These are phyloP conservation scores for Beauveria sp. DNA, from an alignment of 2,329 filamentous ascomycete species.

Conservation along the genomic window DNA sequence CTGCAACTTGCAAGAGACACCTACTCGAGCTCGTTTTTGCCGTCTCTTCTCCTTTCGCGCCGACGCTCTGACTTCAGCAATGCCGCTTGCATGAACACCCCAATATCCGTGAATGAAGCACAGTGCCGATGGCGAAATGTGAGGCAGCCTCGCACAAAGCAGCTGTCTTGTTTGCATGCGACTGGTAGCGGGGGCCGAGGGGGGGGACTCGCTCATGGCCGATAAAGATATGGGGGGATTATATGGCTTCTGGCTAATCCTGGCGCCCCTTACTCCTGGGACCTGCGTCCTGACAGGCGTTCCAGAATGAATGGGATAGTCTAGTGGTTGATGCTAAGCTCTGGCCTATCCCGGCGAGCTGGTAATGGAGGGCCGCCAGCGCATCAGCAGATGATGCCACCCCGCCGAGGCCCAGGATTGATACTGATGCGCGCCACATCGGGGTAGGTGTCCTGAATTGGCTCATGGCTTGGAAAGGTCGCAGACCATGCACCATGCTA, in stretches of 20 bases:
- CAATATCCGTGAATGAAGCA: not conserved
- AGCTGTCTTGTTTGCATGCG: not conserved
- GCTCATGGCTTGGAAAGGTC: not conserved
- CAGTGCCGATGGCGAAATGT: not conserved
- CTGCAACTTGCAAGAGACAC: too few species aligned
- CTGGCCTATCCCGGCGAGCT: not conserved
- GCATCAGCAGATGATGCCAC: not conserved
- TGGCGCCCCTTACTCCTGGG: not conserved
- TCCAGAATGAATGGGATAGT: constrained; percentile 4
- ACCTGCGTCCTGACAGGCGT: constrained; percentile 4
- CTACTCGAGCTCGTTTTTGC: not conserved
- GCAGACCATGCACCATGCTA: not conserved
- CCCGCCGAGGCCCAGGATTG: not conserved
- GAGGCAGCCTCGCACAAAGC: not conserved
- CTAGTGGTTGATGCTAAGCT: not conserved
- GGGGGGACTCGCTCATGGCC: not conserved
- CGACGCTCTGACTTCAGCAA: constrained; percentile 3
- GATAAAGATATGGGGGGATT: not conserved
- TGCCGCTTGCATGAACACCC: not conserved
- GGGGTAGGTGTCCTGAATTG: constrained; percentile 1
- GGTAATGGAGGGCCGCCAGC: constrained; percentile 7
- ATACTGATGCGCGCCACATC: not conserved
- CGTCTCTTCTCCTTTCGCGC: not conserved
- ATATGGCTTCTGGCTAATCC: not conserved
- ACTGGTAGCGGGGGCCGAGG: not conserved